phyloP scores from a whole-genome alignment of 208 protist species.

The Leishmania lainsoni region DNA sequence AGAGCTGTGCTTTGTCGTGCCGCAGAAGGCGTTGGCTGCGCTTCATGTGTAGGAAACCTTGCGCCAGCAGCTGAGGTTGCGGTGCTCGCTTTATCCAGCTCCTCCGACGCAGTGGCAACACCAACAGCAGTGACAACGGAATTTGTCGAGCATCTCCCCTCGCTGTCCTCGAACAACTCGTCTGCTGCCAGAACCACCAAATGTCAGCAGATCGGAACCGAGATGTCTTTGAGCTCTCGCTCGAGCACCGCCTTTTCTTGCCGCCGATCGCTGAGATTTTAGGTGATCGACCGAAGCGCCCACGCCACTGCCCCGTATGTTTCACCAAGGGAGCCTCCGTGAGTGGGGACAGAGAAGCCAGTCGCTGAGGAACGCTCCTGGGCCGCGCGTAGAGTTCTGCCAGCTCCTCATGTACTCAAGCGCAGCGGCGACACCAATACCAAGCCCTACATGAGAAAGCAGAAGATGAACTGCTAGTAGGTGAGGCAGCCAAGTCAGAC shows the following conservation, averaged over 20 bases:
- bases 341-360: neutral
- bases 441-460: neutral
- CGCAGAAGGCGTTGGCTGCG: no score
- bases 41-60: no score
- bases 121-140: neutral
- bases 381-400: slow-evolving; percentile 9
- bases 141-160: neutral
- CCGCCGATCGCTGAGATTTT: neutral
- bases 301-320: neutral
- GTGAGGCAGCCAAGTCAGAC: neutral
- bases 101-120: neutral
- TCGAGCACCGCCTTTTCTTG: slow-evolving; percentile 15
- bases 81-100: neutral
- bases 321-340: neutral
- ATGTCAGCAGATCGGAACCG: slow-evolving; percentile 11
- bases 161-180: neutral
- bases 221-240: slow-evolving; percentile 10
- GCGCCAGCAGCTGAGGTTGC: no score
- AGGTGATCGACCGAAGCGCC: neutral
- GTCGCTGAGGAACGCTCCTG: slow-evolving; percentile 7
- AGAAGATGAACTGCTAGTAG: neutral
- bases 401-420: slow-evolving; percentile 17
- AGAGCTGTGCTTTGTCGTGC: no score
- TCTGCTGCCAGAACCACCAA: slow-evolving; percentile 10
- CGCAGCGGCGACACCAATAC: neutral